Evolutionary conservation across 176 grass and related monocot species (phyloP), one percentile per base, ranked within the genome.

Genomic region (Leersia perrieri): DNA sequence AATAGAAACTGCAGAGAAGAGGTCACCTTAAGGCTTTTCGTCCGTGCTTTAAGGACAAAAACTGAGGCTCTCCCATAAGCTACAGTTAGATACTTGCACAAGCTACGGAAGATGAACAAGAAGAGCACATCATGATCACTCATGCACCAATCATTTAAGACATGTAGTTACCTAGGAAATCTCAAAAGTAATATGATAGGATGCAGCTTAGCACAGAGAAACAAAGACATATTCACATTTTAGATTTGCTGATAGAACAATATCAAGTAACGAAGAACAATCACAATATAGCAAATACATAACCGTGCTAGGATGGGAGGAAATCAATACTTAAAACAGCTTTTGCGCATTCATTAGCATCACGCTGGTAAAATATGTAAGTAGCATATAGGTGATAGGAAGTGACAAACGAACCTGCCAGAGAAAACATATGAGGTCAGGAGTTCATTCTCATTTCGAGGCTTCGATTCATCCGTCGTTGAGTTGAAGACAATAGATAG

Each of bases 61-160:
- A 95, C 90, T 1, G 90, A 91, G 83, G 90, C 86, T 83, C 90
- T 93, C 63, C 95, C 95, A 33, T 90, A 92, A 64, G 95, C 92
- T 47, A 98, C 92, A 55, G 90, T 91, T 35, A 95, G 82, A 80
- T 94, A 98, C 83, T 93, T 98, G 67, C 95, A 98, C 84, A 98
- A 87, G 72, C 95, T 98, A 85, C 33, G 78, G 80, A 84, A 73
- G 60, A 86, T 15, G 22, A 85, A 62, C 18, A 79, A 60, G 53
- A 83, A 81, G 53, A 71, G 66, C 26, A 11, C 70, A 75, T 70
- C 70, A 88, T 8, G 11, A 34, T 69, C 34, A 70, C 32, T 75
- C 57, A 78, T 44, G 18, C 68, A 77, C 27, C 1, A 78, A 70
- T 76, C 28, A 76, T 72, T 11, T 66, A 85, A 40, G 32, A 80